Percentiles rank a stretch among this genome's conserved stretches.
phyloP scores from a whole-genome alignment of 371 early-diverging fungal genomes.

The Mucor velutinosus region DNA sequence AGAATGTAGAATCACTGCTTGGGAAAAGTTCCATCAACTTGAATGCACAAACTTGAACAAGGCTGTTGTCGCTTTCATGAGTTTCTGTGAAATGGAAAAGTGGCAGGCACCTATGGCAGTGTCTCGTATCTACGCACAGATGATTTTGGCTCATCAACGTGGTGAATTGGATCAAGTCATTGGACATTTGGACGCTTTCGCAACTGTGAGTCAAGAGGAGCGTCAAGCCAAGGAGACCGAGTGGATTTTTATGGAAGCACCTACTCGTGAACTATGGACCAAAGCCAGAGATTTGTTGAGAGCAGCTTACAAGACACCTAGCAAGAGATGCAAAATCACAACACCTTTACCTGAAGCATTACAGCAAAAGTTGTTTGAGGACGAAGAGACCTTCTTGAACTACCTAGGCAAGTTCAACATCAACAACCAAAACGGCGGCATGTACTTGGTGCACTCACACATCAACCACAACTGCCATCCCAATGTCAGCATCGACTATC shows the following conservation, averaged over 20 bases:
- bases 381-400: constrained; percentile 60
- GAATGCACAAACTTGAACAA: constrained; percentile 59
- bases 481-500: constrained; percentile 60
- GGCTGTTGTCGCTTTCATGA: constrained; percentile 44
- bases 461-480: constrained; percentile 64
- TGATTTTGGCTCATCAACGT: constrained; percentile 60
- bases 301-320: constrained; percentile 50
- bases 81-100: constrained; percentile 51
- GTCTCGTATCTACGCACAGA: constrained; percentile 58
- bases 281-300: constrained; percentile 49
- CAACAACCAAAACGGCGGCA: constrained; percentile 71
- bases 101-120: constrained; percentile 67
- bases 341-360: constrained; percentile 55
- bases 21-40: constrained; percentile 59
- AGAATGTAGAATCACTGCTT: constrained; percentile 53
- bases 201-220: constrained; percentile 66
- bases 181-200: constrained; percentile 64
- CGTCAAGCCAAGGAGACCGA: constrained; percentile 67
- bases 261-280: constrained; percentile 57
- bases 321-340: constrained; percentile 55
- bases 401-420: constrained; percentile 69
- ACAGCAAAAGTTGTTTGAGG: constrained; percentile 49
- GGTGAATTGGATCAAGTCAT: constrained; percentile 54
- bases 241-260: constrained; percentile 67
- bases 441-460: constrained; percentile 65